Conservation (phyloP, 768 basidiomycete species). For the Suillus alpinus region DNA sequence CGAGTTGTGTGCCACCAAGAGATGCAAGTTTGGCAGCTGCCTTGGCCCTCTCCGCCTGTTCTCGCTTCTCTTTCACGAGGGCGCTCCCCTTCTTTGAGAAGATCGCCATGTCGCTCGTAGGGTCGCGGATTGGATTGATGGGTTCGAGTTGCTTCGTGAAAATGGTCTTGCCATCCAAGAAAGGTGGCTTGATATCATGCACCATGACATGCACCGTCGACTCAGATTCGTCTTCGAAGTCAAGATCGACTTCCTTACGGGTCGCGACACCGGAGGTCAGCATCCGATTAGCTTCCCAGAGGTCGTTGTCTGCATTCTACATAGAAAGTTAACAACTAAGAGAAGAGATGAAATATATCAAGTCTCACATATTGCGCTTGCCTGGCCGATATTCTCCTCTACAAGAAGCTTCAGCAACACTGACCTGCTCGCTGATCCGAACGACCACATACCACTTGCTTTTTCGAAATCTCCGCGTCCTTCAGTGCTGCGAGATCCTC, state of each 20-base stretch:
- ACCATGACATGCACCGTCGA: constrained; percentile 97
- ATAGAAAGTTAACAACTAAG: constrained; percentile 15
- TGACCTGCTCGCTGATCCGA: neutral
- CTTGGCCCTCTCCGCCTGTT: constrained; percentile 93
- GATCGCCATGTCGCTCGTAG: constrained; percentile 90
- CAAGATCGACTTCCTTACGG: constrained; percentile 81
- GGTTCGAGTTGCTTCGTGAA: constrained; percentile 97
- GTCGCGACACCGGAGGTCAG: constrained; percentile 92
- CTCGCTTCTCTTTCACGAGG: constrained; percentile 92
- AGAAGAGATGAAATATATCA: neutral
- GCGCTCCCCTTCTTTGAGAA: constrained; percentile 97
- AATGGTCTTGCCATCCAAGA: constrained; percentile 93
- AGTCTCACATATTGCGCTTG: constrained; percentile 90
- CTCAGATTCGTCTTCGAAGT: constrained; percentile 95
- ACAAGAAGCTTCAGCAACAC: constrained; percentile 16
- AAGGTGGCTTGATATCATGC: constrained; percentile 95
- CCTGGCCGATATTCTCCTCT: constrained; percentile 89
- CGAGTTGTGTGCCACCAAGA: constrained; percentile 89
- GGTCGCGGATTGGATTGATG: constrained; percentile 93
- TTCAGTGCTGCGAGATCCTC: constrained; percentile 76
- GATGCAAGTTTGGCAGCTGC: constrained; percentile 94
- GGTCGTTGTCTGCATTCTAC: constrained; percentile 95
- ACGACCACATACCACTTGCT: constrained; percentile 56
- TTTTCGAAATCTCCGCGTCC: constrained; percentile 71
- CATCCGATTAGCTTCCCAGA: constrained; percentile 99